Conservation (phyloP, 2,329 filamentous ascomycete species). For the Pseudofabraea citricarpa region DNA sequence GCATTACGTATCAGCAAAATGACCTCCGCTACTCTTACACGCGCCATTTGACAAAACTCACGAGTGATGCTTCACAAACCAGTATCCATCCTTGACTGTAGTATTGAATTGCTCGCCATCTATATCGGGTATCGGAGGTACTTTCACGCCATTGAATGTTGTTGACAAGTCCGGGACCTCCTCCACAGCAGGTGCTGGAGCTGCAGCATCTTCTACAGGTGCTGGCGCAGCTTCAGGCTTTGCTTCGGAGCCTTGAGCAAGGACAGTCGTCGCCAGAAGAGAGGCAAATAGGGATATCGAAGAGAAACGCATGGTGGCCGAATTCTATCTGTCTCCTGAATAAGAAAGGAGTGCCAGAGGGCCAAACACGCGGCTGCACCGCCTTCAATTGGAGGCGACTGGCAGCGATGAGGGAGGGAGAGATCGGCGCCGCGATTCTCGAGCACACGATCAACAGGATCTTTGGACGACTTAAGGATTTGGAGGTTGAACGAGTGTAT, state of each 20-base stretch:
- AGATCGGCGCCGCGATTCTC: constrained; percentile 4
- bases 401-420: not conserved
- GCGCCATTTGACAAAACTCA: constrained; percentile 10
- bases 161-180: constrained; percentile 28
- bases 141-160: constrained; percentile 44
- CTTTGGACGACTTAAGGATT: not conserved
- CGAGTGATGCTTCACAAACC: constrained; percentile 31
- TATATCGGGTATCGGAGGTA: constrained; percentile 44
- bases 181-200: constrained; percentile 6
- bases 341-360: constrained; percentile 2
- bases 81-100: constrained; percentile 25
- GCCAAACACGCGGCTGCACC: constrained; percentile 7
- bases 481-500: constrained; percentile 5
- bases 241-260: constrained; percentile 14
- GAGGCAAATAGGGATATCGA: constrained; percentile 19
- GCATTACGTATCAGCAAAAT: constrained; percentile 1
- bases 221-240: constrained; percentile 18
- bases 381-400: constrained; percentile 9
- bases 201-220: constrained; percentile 22
- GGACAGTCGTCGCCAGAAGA: constrained; percentile 19
- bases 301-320: constrained; percentile 25
- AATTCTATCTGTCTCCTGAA: constrained; percentile 17
- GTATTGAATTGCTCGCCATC: constrained; percentile 37
- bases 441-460: constrained; percentile 3
- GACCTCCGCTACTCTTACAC: not conserved